These are phyloP conservation scores for Yamadazyma spencermartinsiae DNA, from an alignment of 1,139 yeast genomes.

Conservation along the genomic window DNA sequence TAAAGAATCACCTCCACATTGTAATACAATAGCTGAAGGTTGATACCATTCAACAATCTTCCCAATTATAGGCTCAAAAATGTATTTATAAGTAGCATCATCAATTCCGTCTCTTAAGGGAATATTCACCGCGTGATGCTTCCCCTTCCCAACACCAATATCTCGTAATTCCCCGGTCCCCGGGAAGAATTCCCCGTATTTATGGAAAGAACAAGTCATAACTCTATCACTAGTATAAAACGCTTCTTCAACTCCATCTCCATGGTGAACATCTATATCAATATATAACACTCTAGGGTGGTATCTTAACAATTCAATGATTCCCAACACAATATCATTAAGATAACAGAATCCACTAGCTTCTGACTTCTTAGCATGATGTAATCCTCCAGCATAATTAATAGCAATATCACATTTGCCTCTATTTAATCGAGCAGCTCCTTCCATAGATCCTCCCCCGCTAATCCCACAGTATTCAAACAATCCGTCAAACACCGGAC, in stretches of 20 bases:
- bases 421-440: slow-evolving; percentile 77
- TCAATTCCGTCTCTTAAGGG: slow-evolving; percentile 95
- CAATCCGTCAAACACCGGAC: slow-evolving; percentile 95
- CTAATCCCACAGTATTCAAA: slow-evolving; percentile 84
- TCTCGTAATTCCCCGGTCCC: slow-evolving; percentile 93
- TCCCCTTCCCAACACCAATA: slow-evolving; percentile 83
- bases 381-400: slow-evolving; percentile 96
- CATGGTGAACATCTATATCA: slow-evolving; percentile 95
- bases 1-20: slow-evolving; percentile 96
- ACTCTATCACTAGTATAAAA: slow-evolving; percentile 94
- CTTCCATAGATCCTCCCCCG: slow-evolving; percentile 93
- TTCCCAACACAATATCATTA: slow-evolving; percentile 90
- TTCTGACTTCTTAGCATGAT: slow-evolving; percentile 92
- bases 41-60: slow-evolving; percentile 87
- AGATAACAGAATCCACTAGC: slow-evolving; percentile 96
- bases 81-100: slow-evolving; percentile 85
- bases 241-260: slow-evolving; percentile 98
- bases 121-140: slow-evolving; percentile 85
- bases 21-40: slow-evolving; percentile 92
- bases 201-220: slow-evolving; percentile 93
- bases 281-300: slow-evolving; percentile 91
- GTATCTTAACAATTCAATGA: slow-evolving; percentile 75
- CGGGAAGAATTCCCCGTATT: slow-evolving; percentile 95
- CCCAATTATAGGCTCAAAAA: slow-evolving; percentile 84
- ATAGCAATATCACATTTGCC: slow-evolving; percentile 94